These are phyloP conservation scores for Aspergillus costaricaensis DNA, from an alignment of 2,329 filamentous ascomycete genomes.

Conservation along the genomic window DNA sequence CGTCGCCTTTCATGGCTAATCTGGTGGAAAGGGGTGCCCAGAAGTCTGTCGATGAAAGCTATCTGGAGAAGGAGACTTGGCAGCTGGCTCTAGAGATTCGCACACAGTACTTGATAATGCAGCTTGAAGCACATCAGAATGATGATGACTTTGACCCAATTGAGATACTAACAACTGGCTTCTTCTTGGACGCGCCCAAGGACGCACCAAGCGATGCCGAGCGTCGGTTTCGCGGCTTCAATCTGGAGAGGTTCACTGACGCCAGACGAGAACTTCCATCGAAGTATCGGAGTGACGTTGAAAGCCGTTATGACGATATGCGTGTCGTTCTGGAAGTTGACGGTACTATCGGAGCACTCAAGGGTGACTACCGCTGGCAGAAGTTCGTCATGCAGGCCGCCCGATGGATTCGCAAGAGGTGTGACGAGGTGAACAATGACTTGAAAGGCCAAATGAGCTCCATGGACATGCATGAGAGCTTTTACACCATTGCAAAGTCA, in stretches of 20 bases:
- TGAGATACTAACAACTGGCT: constrained; percentile 43
- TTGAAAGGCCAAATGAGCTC: constrained; percentile 49
- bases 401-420: constrained; percentile 50
- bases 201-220: constrained; percentile 13
- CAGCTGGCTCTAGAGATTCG: constrained; percentile 55
- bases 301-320: constrained; percentile 43
- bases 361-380: constrained; percentile 52
- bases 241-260: constrained; percentile 39
- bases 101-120: constrained; percentile 56
- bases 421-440: constrained; percentile 47
- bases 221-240: constrained; percentile 29
- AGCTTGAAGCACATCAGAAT: constrained; percentile 38
- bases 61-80: constrained; percentile 47
- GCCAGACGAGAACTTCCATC: constrained; percentile 41
- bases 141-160: constrained; percentile 42
- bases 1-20: constrained; percentile 36
- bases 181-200: constrained; percentile 35
- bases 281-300: constrained; percentile 37
- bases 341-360: constrained; percentile 44
- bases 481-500: constrained; percentile 12
- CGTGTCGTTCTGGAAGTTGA: constrained; percentile 38
- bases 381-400: constrained; percentile 49
- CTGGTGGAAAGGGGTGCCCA: constrained; percentile 23
- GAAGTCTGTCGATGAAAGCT: constrained; percentile 40
- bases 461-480: constrained; percentile 32